Conservation (phyloP, 768 basidiomycete genomes). For the Mrakia gelida region DNA sequence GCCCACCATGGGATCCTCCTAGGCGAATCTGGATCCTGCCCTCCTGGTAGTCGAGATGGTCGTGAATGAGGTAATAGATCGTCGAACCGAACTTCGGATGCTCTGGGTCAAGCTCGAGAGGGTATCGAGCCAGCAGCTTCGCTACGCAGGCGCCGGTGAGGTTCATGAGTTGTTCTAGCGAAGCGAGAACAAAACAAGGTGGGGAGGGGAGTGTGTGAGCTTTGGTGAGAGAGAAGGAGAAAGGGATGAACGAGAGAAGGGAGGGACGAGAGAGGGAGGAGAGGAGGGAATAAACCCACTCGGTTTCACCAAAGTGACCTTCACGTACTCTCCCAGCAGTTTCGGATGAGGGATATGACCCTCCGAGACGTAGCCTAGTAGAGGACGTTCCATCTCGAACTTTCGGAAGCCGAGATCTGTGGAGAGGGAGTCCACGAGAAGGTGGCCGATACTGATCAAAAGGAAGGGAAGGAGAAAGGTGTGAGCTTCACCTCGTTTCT, state of each 20-base stretch:
- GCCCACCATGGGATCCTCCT: neutral
- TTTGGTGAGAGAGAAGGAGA: too few species aligned
- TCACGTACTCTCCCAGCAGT: slow-evolving; percentile 1
- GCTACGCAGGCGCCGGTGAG: neutral
- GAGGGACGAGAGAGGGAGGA: neutral
- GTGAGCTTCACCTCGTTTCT: neutral
- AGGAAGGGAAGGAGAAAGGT: neutral
- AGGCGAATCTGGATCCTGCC: slow-evolving; percentile 9
- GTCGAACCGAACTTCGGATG: neutral
- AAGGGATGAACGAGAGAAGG: neutral
- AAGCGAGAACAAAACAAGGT: too few species aligned
- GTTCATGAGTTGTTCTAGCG: slow-evolving; percentile 17
- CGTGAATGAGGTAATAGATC: slow-evolving; percentile 11
- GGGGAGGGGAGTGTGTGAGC: neutral
- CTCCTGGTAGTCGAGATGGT: slow-evolving; percentile 20
- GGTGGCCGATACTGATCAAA: neutral
- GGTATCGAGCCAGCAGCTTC: neutral
- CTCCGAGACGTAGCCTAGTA: neutral
- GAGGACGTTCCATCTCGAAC: neutral
- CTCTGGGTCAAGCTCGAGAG: neutral
- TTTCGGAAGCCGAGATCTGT: neutral
- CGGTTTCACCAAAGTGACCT: slow-evolving; percentile 10
- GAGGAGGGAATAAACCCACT: neutral
- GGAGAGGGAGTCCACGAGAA: neutral
- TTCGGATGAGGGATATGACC: neutral